Evolutionary conservation across 2,329 filamentous ascomycete genomes (phyloP), one percentile per base, ranked within the genome.

Genomic region (Cadophora sp.): DNA sequence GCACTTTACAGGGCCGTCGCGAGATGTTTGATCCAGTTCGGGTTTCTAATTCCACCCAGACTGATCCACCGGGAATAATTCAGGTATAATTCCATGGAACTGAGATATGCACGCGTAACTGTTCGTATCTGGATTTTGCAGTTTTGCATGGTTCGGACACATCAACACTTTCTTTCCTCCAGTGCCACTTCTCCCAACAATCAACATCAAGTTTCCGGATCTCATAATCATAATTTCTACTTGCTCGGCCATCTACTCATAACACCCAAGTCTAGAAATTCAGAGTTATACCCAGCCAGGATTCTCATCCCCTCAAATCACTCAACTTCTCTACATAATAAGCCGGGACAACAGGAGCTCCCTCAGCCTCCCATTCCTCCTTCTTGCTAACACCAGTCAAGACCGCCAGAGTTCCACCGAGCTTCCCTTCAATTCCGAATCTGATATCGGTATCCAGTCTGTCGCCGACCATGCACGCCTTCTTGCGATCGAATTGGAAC

Each of bases 381-480:
- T 95, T 93, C 80, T 91, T 91, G 75, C 87, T 90, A 18, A 99
- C 95, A 18, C 96, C 96, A 0, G 94, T 97, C 78, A 97, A 82
- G 5, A 99, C 96, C 47, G 91, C 93, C 73, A 99, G 80, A 0
- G 96, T 98, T 0, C 96, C 96, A 20, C 96, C 96, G 33, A 99
- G 84, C 71, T 91, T 90, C 0, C 95, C 95, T 77, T 98, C 91
- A 70, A 97, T 86, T 3, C 96, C 96, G 78, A 99, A 99, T 78
- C 92, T 89, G 78, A 99, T 98, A 80, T 99, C 96, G 0, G 96
- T 99, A 78, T 98, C 92, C 70, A 97, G 83, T 36, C 96, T 86
- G 79, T 99, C 96, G 7, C 96, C 96, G 51, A 99, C 87, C 96
- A 99, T 99, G 80, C 96, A 98, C 0, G 96, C 92, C 73, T 89